Conservation (phyloP, 208 protist species). For the Jaenimonas drosophilae region DNA sequence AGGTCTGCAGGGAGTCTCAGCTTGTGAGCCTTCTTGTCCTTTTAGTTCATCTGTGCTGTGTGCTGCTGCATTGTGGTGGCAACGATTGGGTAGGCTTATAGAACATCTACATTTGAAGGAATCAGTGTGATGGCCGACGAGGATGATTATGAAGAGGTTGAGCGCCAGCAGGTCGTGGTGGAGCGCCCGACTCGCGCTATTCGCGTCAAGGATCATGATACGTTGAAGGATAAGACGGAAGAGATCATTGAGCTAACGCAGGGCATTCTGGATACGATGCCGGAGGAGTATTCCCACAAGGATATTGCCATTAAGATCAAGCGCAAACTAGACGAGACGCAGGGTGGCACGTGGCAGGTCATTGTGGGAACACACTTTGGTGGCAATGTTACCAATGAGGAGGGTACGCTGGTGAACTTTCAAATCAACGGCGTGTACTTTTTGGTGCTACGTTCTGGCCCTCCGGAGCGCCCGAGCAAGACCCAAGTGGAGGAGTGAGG, state of each 20-base stretch:
- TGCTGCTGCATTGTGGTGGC: too few relatives aligned
- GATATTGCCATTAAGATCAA: constrained; percentile 64
- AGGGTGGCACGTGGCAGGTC: constrained; percentile 74
- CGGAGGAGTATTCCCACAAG: constrained; percentile 45
- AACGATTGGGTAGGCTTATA: too few relatives aligned
- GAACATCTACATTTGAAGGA: too few relatives aligned
- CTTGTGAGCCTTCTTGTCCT: too few relatives aligned
- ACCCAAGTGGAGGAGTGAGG: constrained; percentile 2
- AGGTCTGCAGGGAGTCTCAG: too few relatives aligned
- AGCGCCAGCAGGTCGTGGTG: constrained; percentile 5
- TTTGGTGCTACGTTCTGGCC: constrained; percentile 68
- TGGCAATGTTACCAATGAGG: constrained; percentile 80
- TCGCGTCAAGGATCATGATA: constrained; percentile 47
- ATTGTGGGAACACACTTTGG: constrained; percentile 82
- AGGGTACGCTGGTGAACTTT: constrained; percentile 75
- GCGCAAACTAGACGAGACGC: constrained; percentile 42
- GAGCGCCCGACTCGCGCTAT: constrained; percentile 27
- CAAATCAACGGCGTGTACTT: constrained; percentile 64
- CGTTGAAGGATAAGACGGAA: constrained; percentile 29
- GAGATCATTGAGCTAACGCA: constrained; percentile 64
- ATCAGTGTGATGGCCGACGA: constrained; percentile 62
- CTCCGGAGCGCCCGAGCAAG: constrained; percentile 43
- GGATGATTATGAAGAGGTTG: constrained; percentile 26
- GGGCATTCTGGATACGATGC: constrained; percentile 33
- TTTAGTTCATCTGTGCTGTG: too few relatives aligned